A percentile compares a stretch with the other conserved stretches of the same genome.
Conservation (phyloP, 345 rosid genomes). For the Erysimum cheiranthoides region DNA sequence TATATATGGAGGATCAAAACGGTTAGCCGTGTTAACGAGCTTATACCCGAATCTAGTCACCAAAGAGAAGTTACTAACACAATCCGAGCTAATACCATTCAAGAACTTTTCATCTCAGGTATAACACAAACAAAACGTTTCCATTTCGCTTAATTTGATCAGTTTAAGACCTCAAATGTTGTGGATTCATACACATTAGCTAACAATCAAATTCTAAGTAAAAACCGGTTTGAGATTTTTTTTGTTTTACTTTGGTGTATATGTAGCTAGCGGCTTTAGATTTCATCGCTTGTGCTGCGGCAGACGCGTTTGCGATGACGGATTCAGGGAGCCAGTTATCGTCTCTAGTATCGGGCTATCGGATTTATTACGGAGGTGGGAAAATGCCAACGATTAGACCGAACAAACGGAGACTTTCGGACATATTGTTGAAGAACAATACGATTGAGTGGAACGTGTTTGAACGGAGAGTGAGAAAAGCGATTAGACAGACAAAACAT, state of each 20-base stretch:
- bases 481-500: constrained; percentile 84
- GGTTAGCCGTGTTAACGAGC: constrained; percentile 71
- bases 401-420: constrained; percentile 77
- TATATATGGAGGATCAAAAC: constrained; percentile 71
- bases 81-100: constrained; percentile 78
- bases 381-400: constrained; percentile 92
- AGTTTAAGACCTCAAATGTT: background rate
- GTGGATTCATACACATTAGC: too few species aligned
- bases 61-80: constrained; percentile 82
- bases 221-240: background rate
- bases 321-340: constrained; percentile 96
- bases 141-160: background rate
- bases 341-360: constrained; percentile 90
- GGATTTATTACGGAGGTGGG: constrained; percentile 86
- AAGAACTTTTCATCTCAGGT: constrained; percentile 92
- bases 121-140: constrained; percentile 14
- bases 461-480: constrained; percentile 89
- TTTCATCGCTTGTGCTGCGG: constrained; percentile 83
- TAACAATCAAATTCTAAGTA: background rate
- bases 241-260: background rate
- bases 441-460: constrained; percentile 84
- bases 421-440: constrained; percentile 69
- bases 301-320: constrained; percentile 96
- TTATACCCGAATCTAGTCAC: constrained; percentile 88
- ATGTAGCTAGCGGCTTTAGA: constrained; percentile 57